Conservation (phyloP, 179 eudicot species). For the Beta macrorhiza region DNA sequence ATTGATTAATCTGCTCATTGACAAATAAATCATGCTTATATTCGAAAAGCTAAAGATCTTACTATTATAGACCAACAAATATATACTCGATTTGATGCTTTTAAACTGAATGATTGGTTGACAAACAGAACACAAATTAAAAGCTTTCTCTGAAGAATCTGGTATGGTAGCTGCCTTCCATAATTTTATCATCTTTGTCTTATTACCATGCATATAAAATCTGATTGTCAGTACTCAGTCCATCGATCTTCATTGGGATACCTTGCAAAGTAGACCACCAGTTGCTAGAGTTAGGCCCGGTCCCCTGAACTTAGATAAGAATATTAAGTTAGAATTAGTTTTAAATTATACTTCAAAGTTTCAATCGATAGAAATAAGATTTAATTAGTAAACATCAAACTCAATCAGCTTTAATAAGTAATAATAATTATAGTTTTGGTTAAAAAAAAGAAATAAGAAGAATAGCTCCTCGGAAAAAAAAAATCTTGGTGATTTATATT, state of each 20-base stretch:
- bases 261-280: not conserved
- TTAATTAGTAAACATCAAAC: no score
- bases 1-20: no score
- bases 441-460: no score
- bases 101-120: not conserved
- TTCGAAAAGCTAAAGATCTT: not conserved
- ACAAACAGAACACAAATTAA: slow-evolving; percentile 4
- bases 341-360: no score
- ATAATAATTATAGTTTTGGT: no score
- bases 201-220: slow-evolving; percentile 9
- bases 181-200: slow-evolving; percentile 4
- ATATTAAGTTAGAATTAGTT: no score
- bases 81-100: not conserved
- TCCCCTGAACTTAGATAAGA: no score
- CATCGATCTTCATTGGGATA: not conserved
- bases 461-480: no score
- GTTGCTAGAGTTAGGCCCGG: no score
- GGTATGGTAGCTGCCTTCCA: slow-evolving; percentile 1
- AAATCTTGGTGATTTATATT: no score
- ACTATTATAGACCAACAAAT: not conserved
- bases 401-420: no score
- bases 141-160: not conserved
- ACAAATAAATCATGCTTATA: not conserved
- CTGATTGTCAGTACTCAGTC: not conserved
- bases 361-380: no score